These are phyloP conservation scores for Wickerhamomyces queroliae DNA, from an alignment of 805 yeast genomes.

Conservation along the genomic window DNA sequence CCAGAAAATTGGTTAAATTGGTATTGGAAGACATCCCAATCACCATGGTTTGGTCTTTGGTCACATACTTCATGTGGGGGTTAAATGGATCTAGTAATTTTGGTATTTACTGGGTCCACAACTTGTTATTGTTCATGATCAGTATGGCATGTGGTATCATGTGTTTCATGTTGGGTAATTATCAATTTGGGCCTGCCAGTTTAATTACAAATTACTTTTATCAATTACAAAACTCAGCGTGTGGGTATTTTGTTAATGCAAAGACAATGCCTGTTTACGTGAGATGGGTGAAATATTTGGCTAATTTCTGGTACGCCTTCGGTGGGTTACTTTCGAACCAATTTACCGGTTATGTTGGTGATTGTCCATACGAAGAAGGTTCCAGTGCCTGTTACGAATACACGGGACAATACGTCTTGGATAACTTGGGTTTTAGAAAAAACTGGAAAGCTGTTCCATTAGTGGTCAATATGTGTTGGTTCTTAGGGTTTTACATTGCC, in stretches of 20 bases:
- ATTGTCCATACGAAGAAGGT: slow-evolving; percentile 38
- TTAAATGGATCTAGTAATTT: slow-evolving; percentile 43
- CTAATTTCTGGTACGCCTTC: slow-evolving; percentile 74
- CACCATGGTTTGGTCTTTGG: slow-evolving; percentile 50
- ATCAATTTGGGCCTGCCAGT: slow-evolving; percentile 19
- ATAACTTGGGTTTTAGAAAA: slow-evolving; percentile 51
- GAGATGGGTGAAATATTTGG: slow-evolving; percentile 74
- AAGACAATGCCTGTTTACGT: slow-evolving; percentile 77
- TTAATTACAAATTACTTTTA: slow-evolving; percentile 19
- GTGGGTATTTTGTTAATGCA: slow-evolving; percentile 77
- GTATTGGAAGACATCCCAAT: slow-evolving; percentile 66
- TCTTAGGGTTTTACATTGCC: slow-evolving; percentile 41
- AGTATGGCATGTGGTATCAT: slow-evolving; percentile 47
- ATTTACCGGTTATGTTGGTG: slow-evolving; percentile 56
- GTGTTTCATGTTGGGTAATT: slow-evolving; percentile 27
- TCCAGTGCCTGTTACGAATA: slow-evolving; percentile 37
- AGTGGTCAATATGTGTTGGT: slow-evolving; percentile 53
- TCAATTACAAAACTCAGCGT: slow-evolving; percentile 63
- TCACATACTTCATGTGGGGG: slow-evolving; percentile 78
- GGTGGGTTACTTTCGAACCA: slow-evolving; percentile 65
- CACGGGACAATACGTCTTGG: slow-evolving; percentile 48
- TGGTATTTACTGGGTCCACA: slow-evolving; percentile 56
- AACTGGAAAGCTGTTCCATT: slow-evolving; percentile 67
- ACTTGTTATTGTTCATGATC: slow-evolving; percentile 49
- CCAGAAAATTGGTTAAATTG: slow-evolving; percentile 64